Conservation (phyloP, 208 protist species). For the Leishmania turanica region DNA sequence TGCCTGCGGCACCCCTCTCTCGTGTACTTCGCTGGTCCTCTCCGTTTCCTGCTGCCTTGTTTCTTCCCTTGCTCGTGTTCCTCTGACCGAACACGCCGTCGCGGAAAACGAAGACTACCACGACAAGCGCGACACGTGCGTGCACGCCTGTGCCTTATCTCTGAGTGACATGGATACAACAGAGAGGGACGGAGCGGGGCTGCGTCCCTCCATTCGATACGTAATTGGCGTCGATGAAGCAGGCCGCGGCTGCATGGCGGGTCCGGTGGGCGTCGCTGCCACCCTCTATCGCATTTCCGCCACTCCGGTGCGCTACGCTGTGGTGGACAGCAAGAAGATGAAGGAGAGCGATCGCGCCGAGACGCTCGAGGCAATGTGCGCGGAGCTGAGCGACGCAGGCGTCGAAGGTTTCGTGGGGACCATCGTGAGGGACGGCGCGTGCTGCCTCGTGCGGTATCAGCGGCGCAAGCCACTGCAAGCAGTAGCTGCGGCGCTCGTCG, state of each 20-base stretch:
- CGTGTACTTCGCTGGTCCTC: neutral
- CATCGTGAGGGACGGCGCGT: neutral
- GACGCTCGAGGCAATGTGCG: constrained; percentile 30
- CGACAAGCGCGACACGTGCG: neutral
- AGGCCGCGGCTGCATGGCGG: constrained; percentile 59
- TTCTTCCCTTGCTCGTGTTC: neutral
- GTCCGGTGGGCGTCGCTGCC: constrained; percentile 52
- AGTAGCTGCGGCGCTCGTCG: constrained; percentile 30
- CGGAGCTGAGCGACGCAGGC: constrained; percentile 9
- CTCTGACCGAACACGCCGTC: neutral
- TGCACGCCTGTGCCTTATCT: neutral
- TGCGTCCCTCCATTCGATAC: constrained; percentile 26
- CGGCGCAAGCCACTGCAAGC: constrained; percentile 23
- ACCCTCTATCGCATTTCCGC: constrained; percentile 34
- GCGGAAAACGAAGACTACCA: neutral
- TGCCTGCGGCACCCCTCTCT: neutral
- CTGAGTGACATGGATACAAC: constrained; percentile 12
- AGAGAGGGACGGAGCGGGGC: constrained; percentile 1
- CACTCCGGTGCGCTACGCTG: constrained; percentile 13
- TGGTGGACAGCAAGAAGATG: constrained; percentile 57
- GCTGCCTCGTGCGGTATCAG: constrained; percentile 12
- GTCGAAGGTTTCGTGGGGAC: neutral
- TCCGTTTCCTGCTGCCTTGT: neutral
- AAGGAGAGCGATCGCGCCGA: constrained; percentile 14
- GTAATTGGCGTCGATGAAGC: constrained; percentile 64